Evolutionary conservation across 306 rosid species (phyloP), one percentile per base, ranked within the genome.

Genomic region (Hippophae rhamnoides): DNA sequence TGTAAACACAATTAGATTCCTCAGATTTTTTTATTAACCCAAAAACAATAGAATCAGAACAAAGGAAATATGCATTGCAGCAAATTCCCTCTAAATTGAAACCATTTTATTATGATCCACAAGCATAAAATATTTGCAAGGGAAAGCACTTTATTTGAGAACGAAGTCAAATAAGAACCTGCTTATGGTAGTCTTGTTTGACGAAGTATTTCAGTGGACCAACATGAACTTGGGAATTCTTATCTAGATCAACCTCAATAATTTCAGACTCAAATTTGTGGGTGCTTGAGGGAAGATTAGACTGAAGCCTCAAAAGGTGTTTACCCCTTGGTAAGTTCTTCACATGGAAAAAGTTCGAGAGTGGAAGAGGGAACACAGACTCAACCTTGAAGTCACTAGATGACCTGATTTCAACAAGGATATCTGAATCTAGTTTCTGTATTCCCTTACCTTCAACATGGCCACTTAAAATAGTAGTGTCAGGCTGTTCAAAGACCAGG

Each of bases 401-500:
- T 71, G 96, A 88, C 84, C 80, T 93, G 65, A 93, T 86, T 82
- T 93, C 99, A 43, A 88, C 99, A 62, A 76, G 71, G 61, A 93
- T 67, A 60, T 82, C 85, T 42, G 83, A 77, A 43, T 59, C 73
- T n/a, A 84, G 75, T 77, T 84, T 95, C 69, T 72, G 76, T n/a
- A 79, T 75, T 70, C 80, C 81, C 64, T 77, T 82, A 70, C 95
- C 99, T 77, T 93, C 97, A 8, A 88, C 90, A 14, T 88, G 94
- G 70, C 99, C 81, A 69, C 95, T 93, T 71, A 93, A 65, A 57
- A 93, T 77, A 64, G 97, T 93, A 68, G 82, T 80, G 58, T 86
- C 99, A 10, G 99, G 97, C 75, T 83, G 90, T 84, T 93, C 99
- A 72, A 88, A 93, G 58, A 86, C 95, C 59, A 93, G 77, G 58